Base-by-base conservation (phyloP, 2,329 filamentous ascomycete species). In the Aspergillus sp. region DNA sequence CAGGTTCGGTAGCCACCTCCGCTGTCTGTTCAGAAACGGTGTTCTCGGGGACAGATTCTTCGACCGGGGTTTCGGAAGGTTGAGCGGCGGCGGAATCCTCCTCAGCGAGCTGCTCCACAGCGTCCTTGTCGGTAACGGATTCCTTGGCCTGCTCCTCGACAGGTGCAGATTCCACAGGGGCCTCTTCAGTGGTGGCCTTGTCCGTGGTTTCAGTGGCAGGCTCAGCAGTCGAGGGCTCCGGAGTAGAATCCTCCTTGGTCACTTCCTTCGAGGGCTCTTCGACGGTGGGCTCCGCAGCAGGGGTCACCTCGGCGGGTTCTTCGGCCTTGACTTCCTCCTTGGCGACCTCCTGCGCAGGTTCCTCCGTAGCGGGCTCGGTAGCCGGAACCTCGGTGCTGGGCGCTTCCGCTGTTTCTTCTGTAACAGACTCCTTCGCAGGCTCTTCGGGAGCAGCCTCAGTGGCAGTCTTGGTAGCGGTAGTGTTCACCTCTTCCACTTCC, bases 241-340 rank as follows among this genome's bases (percentile, higher is more conserved):
- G 17, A 38, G 28, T 49, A 47, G 45, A 47, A n/a, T 61, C 53
- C 21, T 61, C 53, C 36, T 65, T 57, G 5, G 30, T 32, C 10
- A 43, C 39, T 53, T 56, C 53, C 49, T 60, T 55, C 5, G 38
- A 43, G 12, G 56, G 54, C 21, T 39, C 49, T 32, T 59, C 56
- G 19, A 41, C 58, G 36, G 30, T 55, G 21, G 55, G 12, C 50
- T 63, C 57, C 19, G 7, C 41, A 8, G 19, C 19, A 45, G 41
- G 10, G 13, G 41, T 19, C 10, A 3, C 41, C 19, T 45, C 41
- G 19, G 12, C 6, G 19, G 41, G 17, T 13, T 45, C 41, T 23
- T 63, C 61, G 3, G 59, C 6, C 38, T 45, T 39, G 30, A 51
- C 7, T 49, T 58, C 60, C 25, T 58, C 57, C 41, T 45, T 45